Base-by-base conservation (phyloP, 768 basidiomycete genomes). In the Dioszegia crocea region DNA sequence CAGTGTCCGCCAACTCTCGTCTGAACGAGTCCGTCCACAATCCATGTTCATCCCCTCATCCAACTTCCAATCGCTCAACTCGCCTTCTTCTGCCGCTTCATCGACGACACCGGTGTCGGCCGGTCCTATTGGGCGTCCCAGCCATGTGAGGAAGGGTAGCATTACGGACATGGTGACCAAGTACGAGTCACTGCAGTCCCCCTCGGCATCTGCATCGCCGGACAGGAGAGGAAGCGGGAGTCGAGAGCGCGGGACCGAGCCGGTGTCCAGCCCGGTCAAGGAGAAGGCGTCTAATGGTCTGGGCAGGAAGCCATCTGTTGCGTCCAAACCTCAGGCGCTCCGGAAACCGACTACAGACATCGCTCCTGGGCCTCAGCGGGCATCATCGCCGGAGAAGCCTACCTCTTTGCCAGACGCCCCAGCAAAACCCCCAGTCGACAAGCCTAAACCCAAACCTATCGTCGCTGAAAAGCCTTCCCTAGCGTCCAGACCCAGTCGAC, bases 91-190 rank as follows among this genome's bases (percentile, higher is more conserved):
- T 23, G 40, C 51, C 23, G 38, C 19, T 6, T 23, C 38, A 26
- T 26, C 38, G 16, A 4, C 47, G 24, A 12, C 9, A 29, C 38
- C 51, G 2, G 21, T 38, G 21, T n/a, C 48, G 1, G 54, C 54
- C 17, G 46, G 31, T 0, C 9, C 9, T 17, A 8, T 33, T 16
- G 19, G 43, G 14, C 49, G 66, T 26, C 63, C 71, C n/a, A 44
- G 49, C 11, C 66, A 73, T 31, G 46, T 54, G 14, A 58, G 74
- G 8, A 66, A 70, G 60, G 67, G 68, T 12, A 71, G 70, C 17
- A 71, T 75, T 45, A 71, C 62, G n/a, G 70, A 71, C 43, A 73
- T 75, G 38, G 67, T 75, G 2, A 60, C 67, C 17, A 56, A 55
- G 41, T 75, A 62, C 60, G 74, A 75, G 55, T 47, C 39, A 21